Conservation (phyloP, 495 filamentous ascomycete species). For the Letharia lupina region DNA sequence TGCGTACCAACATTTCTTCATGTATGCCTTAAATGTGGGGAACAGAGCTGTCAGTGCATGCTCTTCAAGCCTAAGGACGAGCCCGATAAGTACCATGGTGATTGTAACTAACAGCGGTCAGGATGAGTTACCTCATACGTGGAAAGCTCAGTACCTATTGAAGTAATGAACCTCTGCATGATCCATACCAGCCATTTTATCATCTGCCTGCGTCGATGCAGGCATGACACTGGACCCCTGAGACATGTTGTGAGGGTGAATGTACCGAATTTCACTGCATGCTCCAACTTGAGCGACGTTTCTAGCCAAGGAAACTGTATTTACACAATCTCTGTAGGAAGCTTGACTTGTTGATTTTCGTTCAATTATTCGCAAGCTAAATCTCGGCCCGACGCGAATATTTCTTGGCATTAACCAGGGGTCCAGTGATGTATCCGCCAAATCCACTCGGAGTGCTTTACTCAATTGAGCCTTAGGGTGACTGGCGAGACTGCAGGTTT, state of each 20-base stretch:
- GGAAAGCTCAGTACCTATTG: constrained; percentile 61
- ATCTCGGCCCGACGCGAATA: neutral
- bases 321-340: neutral
- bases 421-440: neutral
- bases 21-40: constrained; percentile 61
- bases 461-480: too few relatives aligned
- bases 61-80: constrained; percentile 19
- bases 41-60: constrained; percentile 24
- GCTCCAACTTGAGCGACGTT: neutral
- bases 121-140: constrained; percentile 19
- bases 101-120: constrained; percentile 62
- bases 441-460: too few relatives aligned
- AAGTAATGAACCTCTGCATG: constrained; percentile 96
- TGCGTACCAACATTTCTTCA: constrained; percentile 93
- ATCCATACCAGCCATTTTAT: constrained; percentile 54
- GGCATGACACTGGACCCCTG: neutral
- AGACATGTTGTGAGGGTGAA: neutral
- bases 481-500: too few relatives aligned
- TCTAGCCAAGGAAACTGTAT: neutral
- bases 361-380: neutral
- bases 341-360: neutral
- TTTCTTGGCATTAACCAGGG: neutral
- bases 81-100: constrained; percentile 67
- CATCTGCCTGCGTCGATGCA: constrained; percentile 17
- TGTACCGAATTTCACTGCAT: neutral